phyloP scores from a whole-genome alignment of 2,329 filamentous ascomycete species.

The Fusarium cicatricum region DNA sequence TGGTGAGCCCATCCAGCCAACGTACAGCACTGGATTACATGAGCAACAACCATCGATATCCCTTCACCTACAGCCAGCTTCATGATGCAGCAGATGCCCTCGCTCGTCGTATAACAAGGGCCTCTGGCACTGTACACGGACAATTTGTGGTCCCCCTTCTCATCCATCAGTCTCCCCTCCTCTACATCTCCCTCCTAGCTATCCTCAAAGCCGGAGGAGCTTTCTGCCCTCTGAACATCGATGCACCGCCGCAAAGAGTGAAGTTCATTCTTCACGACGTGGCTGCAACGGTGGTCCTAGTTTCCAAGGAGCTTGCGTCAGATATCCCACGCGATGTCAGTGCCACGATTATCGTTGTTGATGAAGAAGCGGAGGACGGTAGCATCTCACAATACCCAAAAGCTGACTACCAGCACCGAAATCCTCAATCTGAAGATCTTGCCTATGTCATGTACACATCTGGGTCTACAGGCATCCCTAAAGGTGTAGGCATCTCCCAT shows the following conservation, averaged over 20 bases:
- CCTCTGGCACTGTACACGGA: conserved; percentile 6
- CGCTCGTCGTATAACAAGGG: conserved; percentile 57
- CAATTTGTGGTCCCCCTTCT: conserved; percentile 76
- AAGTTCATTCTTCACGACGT: conserved; percentile 85
- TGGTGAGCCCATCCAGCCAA: conserved; percentile 59
- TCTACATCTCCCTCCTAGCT: conserved; percentile 81
- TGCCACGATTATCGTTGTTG: conserved; percentile 50
- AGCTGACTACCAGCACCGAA: conserved; percentile 20
- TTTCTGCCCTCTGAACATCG: conserved; percentile 84
- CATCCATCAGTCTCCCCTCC: conserved; percentile 76
- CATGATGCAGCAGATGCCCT: conserved; percentile 65
- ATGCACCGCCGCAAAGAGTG: conserved; percentile 79
- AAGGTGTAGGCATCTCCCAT: conserved; percentile 87
- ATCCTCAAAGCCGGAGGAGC: conserved; percentile 83
- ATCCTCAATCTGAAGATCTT: conserved; percentile 53
- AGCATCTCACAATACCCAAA: neutral
- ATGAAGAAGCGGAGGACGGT: conserved; percentile 34
- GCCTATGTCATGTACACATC: conserved; percentile 96
- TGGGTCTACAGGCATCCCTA: conserved; percentile 87
- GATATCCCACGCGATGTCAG: conserved; percentile 48
- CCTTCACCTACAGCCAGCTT: conserved; percentile 69
- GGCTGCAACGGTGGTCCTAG: conserved; percentile 72
- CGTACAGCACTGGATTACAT: conserved; percentile 47
- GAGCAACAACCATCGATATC: conserved; percentile 39
- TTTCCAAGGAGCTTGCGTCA: conserved; percentile 58